These are phyloP conservation scores for Colletotrichum coccodes DNA, from an alignment of 2,329 filamentous ascomycete species.

Conservation along the genomic window DNA sequence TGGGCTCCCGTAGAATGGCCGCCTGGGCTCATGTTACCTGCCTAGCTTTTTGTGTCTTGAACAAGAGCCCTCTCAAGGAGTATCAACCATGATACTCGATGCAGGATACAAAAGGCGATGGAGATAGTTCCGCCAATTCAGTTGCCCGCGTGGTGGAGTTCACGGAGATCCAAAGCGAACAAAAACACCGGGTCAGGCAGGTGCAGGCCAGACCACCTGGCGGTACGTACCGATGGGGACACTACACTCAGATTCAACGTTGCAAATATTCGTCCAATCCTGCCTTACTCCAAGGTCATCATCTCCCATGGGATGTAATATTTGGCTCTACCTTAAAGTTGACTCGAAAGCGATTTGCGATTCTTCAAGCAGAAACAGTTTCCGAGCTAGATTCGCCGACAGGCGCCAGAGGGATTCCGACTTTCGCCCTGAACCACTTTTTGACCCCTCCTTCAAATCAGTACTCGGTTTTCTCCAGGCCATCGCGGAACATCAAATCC, in stretches of 20 bases:
- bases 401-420: background rate
- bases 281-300: background rate
- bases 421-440: background rate
- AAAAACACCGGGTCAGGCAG: background rate
- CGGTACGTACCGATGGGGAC: background rate
- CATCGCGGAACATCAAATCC: background rate
- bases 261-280: background rate
- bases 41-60: background rate
- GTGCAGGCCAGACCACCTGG: background rate
- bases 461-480: background rate
- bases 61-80: background rate
- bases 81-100: too few species aligned
- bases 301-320: too few species aligned
- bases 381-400: too few species aligned
- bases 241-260: background rate
- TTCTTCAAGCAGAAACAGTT: background rate
- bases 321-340: background rate
- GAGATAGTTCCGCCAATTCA: too few species aligned
- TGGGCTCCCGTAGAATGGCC: background rate
- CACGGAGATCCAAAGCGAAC: background rate
- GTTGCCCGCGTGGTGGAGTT: background rate
- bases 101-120: background rate
- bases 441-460: background rate
- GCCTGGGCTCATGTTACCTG: background rate
- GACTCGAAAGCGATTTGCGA: background rate